Base-by-base conservation (phyloP, 768 basidiomycete species). In the Amanita jacksonii region DNA sequence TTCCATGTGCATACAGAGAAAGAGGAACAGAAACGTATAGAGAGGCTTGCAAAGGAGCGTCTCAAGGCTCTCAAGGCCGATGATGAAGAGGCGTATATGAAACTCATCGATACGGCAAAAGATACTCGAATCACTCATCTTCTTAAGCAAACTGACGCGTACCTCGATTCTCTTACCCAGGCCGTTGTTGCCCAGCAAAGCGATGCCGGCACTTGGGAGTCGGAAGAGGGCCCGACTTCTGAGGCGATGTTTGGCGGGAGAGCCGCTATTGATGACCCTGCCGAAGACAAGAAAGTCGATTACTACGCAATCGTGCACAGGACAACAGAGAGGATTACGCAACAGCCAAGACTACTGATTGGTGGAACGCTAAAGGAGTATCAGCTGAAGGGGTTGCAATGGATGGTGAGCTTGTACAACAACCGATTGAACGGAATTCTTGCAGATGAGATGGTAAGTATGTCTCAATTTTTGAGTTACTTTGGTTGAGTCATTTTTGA, bases 11-110 rank as follows among this genome's bases (percentile, higher is more conserved):
- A 81, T 51, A 91, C 92, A 1, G 96, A 99, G 69, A 93, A 90
- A 69, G 94, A 98, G 63, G 96, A 99, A 62, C 89, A 93, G 75
- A 91, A 92, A 61, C 78, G 94, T 20, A 86, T 99, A 52, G 96
- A 98, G 65, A 73, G 91, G 45, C 80, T 99, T 35, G 81, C 86
- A 36, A 98, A 98, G 69, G 96, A 98, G 62, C 91, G 93, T 87
- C 68, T 99, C 51, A 91, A 88, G 68, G 96, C 94, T 6, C 79
- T 98, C 53, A 92, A 94, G 66, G 86, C 86, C 22, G 93, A 98
- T 58, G 94, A 99, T 67, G 96, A 99, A 69, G 96, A 97, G 64
- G 93, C 90, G n/a, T 99, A 99, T 64, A 84, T 97, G 78, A 92
- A 92, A 59, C 85, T 99, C 55, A 89, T 99, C 56, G 96, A 98